Evolutionary conservation across 495 filamentous ascomycete genomes (phyloP), one percentile per base, ranked within the genome.

Genomic region (Annulohypoxylon stygium): DNA sequence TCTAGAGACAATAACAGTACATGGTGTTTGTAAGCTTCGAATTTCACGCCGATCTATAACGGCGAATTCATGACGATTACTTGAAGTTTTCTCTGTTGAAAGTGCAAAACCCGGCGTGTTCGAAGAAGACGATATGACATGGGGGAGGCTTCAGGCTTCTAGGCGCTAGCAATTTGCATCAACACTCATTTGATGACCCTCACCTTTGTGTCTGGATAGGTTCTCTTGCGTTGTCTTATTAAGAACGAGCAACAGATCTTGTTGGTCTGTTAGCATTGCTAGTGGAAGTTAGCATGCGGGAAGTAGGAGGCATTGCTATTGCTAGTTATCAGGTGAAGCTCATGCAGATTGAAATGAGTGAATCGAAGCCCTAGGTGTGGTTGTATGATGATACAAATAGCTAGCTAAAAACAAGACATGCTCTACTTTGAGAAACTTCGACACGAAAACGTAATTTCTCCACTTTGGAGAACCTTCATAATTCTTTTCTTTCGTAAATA

Each of bases 261-360:
- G 25, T 18, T 39, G 34, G 37, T 74, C 61, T 67, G 48, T 18
- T 25, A 63, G 50, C 57, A 74, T 70, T 12, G 36, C 50, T 74
- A 51, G 45, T 33, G 36, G 58, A n/a, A 4, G 30, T 9, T 9
- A 57, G 25, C 58, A 62, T 25, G 30, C 30, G 8, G 14, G 23
- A 61, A 20, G 53, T 57, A 53, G 47, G 16, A 61, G 18, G 12
- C 5, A 45, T 45, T 16, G 41, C 11, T 9, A 53, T 54, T 20
- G 26, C 62, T 60, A 37, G 14, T 39, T 30, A 33, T 41, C 43
- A 65, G 66, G 48, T 23, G 33, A 69, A 58, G 58, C 51, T 51
- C 58, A 48, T 65, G 63, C 67, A 75, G 67, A 75, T 58, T 75
- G 72, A 70, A 61, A 59, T 60, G 57, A 65, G 54, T 54, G 36